Conservation (phyloP, 768 basidiomycete species). For the Mycena sanguinolenta region DNA sequence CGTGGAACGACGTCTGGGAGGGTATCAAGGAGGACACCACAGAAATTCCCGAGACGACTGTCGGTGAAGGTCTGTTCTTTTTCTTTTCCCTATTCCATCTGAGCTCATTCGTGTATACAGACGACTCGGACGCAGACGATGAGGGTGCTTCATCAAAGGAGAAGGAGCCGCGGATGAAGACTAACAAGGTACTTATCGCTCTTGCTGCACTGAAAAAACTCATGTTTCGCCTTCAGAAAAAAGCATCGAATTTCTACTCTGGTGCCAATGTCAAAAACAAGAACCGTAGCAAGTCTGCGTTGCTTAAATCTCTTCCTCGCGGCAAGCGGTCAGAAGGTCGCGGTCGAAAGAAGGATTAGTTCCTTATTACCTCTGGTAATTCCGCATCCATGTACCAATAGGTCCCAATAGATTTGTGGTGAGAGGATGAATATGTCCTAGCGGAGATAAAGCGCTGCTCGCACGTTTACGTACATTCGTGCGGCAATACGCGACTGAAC, state of each 20-base stretch:
- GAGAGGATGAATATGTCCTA: background rate
- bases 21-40: conserved; percentile 59
- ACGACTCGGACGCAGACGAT: conserved; percentile 46
- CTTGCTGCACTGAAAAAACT: conserved; percentile 5
- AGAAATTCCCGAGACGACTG: conserved; percentile 44
- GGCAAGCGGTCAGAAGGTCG: conserved; percentile 61
- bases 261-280: conserved; percentile 90
- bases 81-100: background rate
- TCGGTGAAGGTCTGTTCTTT: conserved; percentile 44
- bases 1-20: conserved; percentile 91
- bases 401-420: conserved; percentile 1
- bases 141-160: conserved; percentile 49
- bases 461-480: conserved; percentile 7
- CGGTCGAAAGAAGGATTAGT: conserved; percentile 24
- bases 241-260: conserved; percentile 91
- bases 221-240: conserved; percentile 66
- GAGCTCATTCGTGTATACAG: conserved; percentile 42
- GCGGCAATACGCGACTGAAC: background rate
- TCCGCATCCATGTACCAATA: background rate
- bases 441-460: background rate
- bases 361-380: background rate
- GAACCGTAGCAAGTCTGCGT: conserved; percentile 73
- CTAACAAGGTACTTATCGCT: conserved; percentile 78
- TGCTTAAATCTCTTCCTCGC: conserved; percentile 68
- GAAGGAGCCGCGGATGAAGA: conserved; percentile 90